Conservation (phyloP, 2,329 filamentous ascomycete species). For the Incumbomyces delicatus region DNA sequence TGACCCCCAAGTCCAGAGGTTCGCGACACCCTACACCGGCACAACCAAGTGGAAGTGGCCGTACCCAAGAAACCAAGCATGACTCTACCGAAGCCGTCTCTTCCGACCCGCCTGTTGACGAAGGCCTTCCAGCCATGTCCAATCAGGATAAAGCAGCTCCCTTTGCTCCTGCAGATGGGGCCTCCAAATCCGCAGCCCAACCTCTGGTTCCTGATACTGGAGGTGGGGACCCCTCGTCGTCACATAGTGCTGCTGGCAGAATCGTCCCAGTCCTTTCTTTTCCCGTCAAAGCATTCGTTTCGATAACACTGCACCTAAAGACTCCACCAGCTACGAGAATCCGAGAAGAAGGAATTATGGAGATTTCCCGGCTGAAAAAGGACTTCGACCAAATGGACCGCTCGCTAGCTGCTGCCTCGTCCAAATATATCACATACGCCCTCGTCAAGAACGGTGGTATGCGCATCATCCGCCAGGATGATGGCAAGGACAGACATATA, state of each 20-base stretch:
- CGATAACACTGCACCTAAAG: conserved; percentile 61
- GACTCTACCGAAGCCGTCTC: neutral
- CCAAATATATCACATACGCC: conserved; percentile 86
- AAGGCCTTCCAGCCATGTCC: neutral
- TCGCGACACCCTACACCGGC: conserved; percentile 8
- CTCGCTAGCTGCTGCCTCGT: conserved; percentile 78
- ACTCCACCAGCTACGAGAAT: conserved; percentile 51
- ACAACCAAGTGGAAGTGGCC: neutral
- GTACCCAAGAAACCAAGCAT: neutral
- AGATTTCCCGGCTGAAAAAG: conserved; percentile 91
- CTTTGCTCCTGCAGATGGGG: neutral
- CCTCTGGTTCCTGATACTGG: neutral
- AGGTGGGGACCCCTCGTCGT: neutral
- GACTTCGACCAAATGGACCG: conserved; percentile 96
- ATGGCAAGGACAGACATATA: conserved; percentile 81
- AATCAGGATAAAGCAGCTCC: neutral
- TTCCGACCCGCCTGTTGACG: neutral
- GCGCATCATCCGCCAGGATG: conserved; percentile 86
- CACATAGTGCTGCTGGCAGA: conserved; percentile 25
- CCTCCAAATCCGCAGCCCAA: neutral
- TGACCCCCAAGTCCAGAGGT: conserved; percentile 19
- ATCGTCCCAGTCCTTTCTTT: conserved; percentile 84
- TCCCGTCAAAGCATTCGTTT: conserved; percentile 91
- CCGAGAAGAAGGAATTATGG: conserved; percentile 71
- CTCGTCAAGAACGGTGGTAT: conserved; percentile 89